Evolutionary conservation across 306 rosid species (phyloP).

Genomic region (Prunus davidiana): DNA sequence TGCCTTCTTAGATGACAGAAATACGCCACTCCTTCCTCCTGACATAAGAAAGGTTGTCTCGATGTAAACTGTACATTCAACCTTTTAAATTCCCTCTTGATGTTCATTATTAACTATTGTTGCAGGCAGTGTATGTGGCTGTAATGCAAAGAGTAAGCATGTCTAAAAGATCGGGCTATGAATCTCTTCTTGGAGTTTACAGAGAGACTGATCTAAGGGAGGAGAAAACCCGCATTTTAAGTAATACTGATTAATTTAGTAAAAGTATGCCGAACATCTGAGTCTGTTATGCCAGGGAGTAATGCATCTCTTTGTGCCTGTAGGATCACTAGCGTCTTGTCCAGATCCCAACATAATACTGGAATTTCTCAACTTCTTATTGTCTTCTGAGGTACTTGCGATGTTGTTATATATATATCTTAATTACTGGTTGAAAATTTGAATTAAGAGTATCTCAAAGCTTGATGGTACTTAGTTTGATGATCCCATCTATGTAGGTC

Average conservation of each 20-base stretch:
- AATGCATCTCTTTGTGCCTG: constrained; percentile 3
- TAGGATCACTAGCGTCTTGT: constrained; percentile 40
- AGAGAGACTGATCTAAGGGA: constrained; percentile 79
- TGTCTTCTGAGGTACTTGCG: constrained; percentile 35
- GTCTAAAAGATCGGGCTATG: constrained; percentile 59
- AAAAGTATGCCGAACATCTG: not conserved
- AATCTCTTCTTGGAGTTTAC: constrained; percentile 70
- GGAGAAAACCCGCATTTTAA: constrained; percentile 84
- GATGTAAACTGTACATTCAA: constrained; percentile 7
- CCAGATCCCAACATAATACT: constrained; percentile 41
- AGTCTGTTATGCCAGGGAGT: not conserved
- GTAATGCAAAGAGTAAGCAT: constrained; percentile 59
- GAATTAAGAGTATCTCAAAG: constrained; percentile 12
- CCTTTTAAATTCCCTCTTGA: constrained; percentile 14
- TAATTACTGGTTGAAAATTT: constrained; percentile 5
- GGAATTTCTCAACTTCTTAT: constrained; percentile 47
- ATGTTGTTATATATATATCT: not conserved
- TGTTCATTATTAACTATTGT: constrained; percentile 26
- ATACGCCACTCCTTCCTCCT: constrained; percentile 79
- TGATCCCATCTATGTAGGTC: constrained; percentile 40
- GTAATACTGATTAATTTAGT: constrained; percentile 36
- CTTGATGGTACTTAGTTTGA: constrained; percentile 20
- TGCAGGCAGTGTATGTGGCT: constrained; percentile 76
- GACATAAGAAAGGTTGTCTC: constrained; percentile 73
- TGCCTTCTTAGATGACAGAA: constrained; percentile 74